These are phyloP conservation scores for Podosphaera fusca DNA, from an alignment of 2,329 filamentous ascomycete genomes.

Conservation along the genomic window DNA sequence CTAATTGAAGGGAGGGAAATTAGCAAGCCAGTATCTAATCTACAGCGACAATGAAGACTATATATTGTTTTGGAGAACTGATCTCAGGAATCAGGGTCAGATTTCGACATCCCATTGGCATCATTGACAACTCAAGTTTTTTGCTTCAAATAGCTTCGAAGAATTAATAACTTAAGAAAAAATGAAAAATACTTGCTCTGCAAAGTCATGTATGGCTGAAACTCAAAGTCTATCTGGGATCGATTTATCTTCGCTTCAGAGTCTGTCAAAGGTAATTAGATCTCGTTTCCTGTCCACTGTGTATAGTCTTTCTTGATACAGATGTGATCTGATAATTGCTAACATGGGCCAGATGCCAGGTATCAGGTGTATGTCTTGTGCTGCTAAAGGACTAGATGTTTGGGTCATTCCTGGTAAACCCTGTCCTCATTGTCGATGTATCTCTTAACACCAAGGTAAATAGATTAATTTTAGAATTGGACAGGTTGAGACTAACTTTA, in stretches of 20 bases:
- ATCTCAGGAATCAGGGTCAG: not conserved
- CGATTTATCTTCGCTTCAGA: slow-evolving; percentile 1
- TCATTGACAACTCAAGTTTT: not conserved
- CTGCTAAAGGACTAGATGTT: slow-evolving; percentile 25
- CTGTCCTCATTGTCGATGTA: slow-evolving; percentile 24
- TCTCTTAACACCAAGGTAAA: not conserved
- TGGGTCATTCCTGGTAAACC: slow-evolving; percentile 31
- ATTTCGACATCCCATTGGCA: not conserved
- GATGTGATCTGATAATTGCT: slow-evolving; percentile 2
- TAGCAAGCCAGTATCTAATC: too few relatives aligned
- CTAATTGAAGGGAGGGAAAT: too few relatives aligned
- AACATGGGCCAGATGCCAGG: slow-evolving; percentile 21
- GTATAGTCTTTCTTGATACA: slow-evolving; percentile 3
- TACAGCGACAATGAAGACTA: not conserved
- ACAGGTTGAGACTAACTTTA: not conserved
- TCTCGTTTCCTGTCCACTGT: slow-evolving; percentile 6
- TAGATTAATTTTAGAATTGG: not conserved
- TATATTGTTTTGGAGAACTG: not conserved
- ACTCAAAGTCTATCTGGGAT: not conserved
- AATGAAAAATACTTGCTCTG: not conserved
- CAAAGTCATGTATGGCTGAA: not conserved
- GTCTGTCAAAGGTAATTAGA: not conserved
- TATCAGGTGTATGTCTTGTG: slow-evolving; percentile 28
- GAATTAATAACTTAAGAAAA: not conserved
- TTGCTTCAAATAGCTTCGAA: not conserved